Conservation (phyloP, 176 grass and related monocot species). For the bread wheat (Triticum aestivum) region DNA sequence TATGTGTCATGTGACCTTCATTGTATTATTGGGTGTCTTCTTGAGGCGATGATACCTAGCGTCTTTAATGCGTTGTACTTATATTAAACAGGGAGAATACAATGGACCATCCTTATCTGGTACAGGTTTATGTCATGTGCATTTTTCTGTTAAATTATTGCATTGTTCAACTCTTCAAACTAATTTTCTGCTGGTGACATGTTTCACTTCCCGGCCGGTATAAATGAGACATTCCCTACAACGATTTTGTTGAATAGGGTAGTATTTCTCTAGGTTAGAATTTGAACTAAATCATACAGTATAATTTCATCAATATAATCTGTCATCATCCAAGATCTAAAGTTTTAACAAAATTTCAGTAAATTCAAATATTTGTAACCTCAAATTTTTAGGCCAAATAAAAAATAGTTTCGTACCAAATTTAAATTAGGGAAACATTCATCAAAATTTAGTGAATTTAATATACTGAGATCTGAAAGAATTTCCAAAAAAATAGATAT, state of each 20-base stretch:
- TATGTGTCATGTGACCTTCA: neutral
- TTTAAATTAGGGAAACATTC: too few relatives aligned
- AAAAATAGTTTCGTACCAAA: too few relatives aligned
- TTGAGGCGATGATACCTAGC: neutral
- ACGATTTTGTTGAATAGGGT: neutral
- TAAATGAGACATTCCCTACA: neutral
- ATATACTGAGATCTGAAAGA: accelerated
- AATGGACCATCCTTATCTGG: neutral
- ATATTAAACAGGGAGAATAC: neutral
- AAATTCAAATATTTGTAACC: too few relatives aligned
- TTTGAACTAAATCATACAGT: neutral
- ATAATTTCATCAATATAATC: neutral
- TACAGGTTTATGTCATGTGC: neutral
- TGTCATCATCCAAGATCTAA: neutral
- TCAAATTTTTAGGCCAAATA: too few relatives aligned
- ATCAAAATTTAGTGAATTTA: too few relatives aligned
- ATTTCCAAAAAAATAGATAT: too few relatives aligned
- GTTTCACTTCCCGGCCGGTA: too few relatives aligned
- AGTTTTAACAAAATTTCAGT: too few relatives aligned
- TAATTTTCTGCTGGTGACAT: neutral
- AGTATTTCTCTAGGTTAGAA: neutral
- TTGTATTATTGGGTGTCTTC: too few relatives aligned
- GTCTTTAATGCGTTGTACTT: neutral
- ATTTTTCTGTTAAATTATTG: neutral
- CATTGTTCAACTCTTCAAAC: neutral